phyloP scores from a whole-genome alignment of 805 yeast species.

The Nakazawaea wickerhamii region DNA sequence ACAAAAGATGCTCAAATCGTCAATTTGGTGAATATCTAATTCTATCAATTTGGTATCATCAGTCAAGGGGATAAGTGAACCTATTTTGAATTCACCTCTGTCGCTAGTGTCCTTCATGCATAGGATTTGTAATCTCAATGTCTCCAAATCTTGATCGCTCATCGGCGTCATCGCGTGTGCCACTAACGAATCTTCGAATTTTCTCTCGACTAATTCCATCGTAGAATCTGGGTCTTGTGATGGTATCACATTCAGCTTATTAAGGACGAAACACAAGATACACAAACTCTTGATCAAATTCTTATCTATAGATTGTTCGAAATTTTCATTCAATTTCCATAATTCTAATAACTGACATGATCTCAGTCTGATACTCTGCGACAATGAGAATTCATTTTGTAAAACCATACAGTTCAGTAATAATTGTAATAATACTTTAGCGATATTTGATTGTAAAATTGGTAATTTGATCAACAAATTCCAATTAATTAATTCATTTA shows the following conservation, averaged over 20 bases:
- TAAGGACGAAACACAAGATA: background rate
- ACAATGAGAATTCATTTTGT: slow-evolving; percentile 18
- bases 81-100: background rate
- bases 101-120: background rate
- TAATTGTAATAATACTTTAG: slow-evolving; percentile 23
- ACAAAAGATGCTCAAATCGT: slow-evolving; percentile 1
- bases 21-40: background rate
- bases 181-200: background rate
- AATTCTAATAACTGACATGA: background rate
- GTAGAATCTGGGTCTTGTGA: slow-evolving; percentile 1
- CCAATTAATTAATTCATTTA: slow-evolving; percentile 26
- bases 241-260: too few relatives aligned
- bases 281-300: slow-evolving; percentile 1
- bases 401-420: slow-evolving; percentile 15
- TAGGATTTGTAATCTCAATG: slow-evolving; percentile 14
- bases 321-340: background rate
- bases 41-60: background rate
- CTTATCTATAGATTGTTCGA: background rate
- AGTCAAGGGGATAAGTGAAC: background rate
- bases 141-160: slow-evolving; percentile 16
- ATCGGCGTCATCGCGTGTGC: slow-evolving; percentile 11
- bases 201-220: background rate
- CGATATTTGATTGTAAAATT: slow-evolving; percentile 20
- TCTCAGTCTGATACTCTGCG: slow-evolving; percentile 19
- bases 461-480: slow-evolving; percentile 21